Base-by-base conservation (phyloP, 495 filamentous ascomycete species). In the Copromyces sp. region DNA sequence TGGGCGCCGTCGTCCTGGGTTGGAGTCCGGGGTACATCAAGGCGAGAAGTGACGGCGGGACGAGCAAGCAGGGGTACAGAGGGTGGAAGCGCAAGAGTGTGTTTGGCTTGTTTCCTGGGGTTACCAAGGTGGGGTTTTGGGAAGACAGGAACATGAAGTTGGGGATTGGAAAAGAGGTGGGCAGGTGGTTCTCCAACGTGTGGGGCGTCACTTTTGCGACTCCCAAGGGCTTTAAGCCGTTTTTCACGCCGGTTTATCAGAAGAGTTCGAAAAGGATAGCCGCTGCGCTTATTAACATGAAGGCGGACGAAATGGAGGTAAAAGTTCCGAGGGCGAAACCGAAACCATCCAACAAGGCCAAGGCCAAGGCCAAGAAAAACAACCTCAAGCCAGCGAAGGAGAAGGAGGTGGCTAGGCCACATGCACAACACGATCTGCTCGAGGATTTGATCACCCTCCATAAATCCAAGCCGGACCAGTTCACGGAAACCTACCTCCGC, bases 401-500 rank as follows among this genome's bases (percentile, higher is more conserved):
- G 8, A 71, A 71, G 24, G 12, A 38, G 38, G 20, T 37, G 11
- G 74, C 73, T 3, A 29, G 4, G 7, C 71, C 24, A 24, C 24
- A 24, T 1, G 24, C 45, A 2, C 39, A 75, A 2, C 39, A 75
- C 3, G 83, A 84, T 71, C 69, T 84, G 1, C 74, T 83, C 0
- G 65, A 71, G 3, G 82, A 84, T 37, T 69, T 85, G 20, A 80
- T 85, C 16, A 74, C 75, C 14, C 75, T 83, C 1, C 81, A 84
- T 61, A 71, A 74, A 14, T 75, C 76, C 16, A 80, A 76, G 20
- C 78, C 80, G 0, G 73, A 73, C 6, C 76, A 75, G 12, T 80
- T 83, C 65, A 83, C 75, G 0, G 81, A 83, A 37, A 71, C 69
- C 0, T 84, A 83, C 73, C 73, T 82, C 76, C 84, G 80, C 76